These are phyloP conservation scores for Pseudonectria buxi DNA, from an alignment of 2,329 filamentous ascomycete genomes.

Conservation along the genomic window DNA sequence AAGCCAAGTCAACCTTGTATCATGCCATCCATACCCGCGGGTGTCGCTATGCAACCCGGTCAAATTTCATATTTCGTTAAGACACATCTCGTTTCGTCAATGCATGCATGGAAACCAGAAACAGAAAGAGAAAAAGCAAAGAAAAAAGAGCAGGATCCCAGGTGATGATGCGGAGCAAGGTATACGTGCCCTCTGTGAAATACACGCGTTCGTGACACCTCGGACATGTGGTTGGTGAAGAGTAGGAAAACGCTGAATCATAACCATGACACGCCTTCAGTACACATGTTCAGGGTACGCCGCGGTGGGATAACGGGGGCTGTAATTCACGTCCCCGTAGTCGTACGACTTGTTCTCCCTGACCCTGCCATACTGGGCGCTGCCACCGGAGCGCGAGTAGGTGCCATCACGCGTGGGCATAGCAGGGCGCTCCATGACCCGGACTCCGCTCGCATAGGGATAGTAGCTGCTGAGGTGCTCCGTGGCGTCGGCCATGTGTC, in stretches of 20 bases:
- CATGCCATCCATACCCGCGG: constrained; percentile 18
- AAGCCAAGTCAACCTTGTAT: constrained; percentile 9
- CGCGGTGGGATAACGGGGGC: constrained; percentile 20
- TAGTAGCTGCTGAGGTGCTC: constrained; percentile 19
- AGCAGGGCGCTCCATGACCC: constrained; percentile 23
- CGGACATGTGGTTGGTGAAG: constrained; percentile 15
- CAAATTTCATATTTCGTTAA: constrained; percentile 28
- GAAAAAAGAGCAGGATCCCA: constrained; percentile 14
- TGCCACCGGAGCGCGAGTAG: constrained; percentile 21
- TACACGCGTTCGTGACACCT: constrained; percentile 21
- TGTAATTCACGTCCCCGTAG: constrained; percentile 27
- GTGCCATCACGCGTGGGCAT: constrained; percentile 24
- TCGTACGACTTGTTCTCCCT: constrained; percentile 28
- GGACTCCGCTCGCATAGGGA: constrained; percentile 9
- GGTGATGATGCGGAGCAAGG: constrained; percentile 11
- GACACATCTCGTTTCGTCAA: constrained; percentile 26
- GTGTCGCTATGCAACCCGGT: constrained; percentile 16
- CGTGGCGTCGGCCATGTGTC: constrained; percentile 16
- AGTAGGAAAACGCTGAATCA: constrained; percentile 2
- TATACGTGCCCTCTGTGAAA: constrained; percentile 13
- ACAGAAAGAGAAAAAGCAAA: constrained; percentile 1
- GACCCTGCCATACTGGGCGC: constrained; percentile 23
- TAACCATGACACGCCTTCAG: constrained; percentile 4
- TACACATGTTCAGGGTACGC: constrained; percentile 16
- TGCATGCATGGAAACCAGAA: constrained; percentile 5